Conservation (phyloP, 192 early-diverging fungal species). For the Rhizophlyctis rosea region DNA sequence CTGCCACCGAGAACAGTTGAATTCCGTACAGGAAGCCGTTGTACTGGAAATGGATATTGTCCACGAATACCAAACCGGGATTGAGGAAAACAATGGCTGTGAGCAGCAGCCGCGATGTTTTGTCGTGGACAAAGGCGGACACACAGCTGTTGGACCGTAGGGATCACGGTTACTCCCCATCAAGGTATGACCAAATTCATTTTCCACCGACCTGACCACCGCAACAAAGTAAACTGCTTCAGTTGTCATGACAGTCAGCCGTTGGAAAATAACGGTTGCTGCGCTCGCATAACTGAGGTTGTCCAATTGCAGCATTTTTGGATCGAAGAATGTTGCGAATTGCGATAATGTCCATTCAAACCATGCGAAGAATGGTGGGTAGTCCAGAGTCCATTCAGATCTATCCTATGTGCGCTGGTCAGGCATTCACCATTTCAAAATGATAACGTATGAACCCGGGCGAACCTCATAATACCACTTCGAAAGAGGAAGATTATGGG, state of each 20-base stretch:
- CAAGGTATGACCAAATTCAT: slow-evolving; percentile 41
- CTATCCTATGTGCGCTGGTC: slow-evolving; percentile 46
- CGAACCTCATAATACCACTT: slow-evolving; percentile 85
- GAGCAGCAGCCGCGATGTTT: slow-evolving; percentile 6
- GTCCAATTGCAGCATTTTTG: slow-evolving; percentile 71
- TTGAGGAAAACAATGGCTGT: slow-evolving; percentile 36
- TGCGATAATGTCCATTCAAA: slow-evolving; percentile 79
- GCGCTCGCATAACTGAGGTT: slow-evolving; percentile 62
- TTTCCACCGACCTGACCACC: slow-evolving; percentile 47
- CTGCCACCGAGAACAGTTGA: slow-evolving; percentile 71
- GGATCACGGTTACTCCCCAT: not conserved
- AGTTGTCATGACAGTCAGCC: slow-evolving; percentile 73
- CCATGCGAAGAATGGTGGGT: slow-evolving; percentile 98
- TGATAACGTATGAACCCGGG: not conserved
- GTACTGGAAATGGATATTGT: slow-evolving; percentile 98
- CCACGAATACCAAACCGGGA: slow-evolving; percentile 70
- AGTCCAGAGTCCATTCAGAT: slow-evolving; percentile 93
- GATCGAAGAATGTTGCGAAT: slow-evolving; percentile 59
- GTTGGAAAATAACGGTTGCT: slow-evolving; percentile 79
- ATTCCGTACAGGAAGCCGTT: slow-evolving; percentile 89
- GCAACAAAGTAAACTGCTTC: slow-evolving; percentile 78
- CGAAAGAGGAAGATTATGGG: slow-evolving; percentile 71
- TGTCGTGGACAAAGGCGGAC: not conserved
- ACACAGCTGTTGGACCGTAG: no score
- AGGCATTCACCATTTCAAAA: not conserved